Evolutionary conservation across 202 grass and related monocot genomes (phyloP).

Genomic region (Bolboschoenoplectus hybrid): DNA sequence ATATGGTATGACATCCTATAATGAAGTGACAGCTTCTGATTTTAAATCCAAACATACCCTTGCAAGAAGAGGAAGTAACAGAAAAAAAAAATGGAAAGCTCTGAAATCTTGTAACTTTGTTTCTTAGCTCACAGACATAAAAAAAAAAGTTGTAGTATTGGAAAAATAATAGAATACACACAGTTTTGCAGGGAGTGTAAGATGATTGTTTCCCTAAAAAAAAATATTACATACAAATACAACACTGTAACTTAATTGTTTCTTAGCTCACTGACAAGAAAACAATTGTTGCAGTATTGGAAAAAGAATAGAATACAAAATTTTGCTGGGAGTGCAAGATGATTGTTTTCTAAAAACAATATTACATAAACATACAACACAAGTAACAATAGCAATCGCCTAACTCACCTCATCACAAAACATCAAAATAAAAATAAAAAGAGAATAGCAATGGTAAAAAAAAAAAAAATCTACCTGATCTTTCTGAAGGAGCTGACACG

Average conservation of each 20-base stretch:
- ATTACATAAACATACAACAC: not conserved
- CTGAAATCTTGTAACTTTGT: not conserved
- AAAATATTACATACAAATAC: not conserved
- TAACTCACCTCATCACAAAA: conserved; percentile 46
- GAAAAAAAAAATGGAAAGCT: not conserved
- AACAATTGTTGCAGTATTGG: not conserved
- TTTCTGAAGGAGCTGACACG: conserved; percentile 70
- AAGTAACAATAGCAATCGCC: conserved; percentile 18
- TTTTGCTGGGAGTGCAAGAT: not conserved
- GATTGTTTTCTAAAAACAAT: conserved; percentile 9
- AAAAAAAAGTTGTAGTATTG: not conserved
- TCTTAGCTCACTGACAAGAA: not conserved
- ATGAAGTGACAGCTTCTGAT: not conserved
- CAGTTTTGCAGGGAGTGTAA: not conserved
- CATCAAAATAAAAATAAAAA: conserved; percentile 29
- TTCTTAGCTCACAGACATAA: not conserved
- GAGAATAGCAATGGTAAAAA: conserved; percentile 12
- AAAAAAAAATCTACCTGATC: conserved; percentile 61
- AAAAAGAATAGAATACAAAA: not conserved
- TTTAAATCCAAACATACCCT: not conserved
- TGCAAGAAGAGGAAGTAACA: not conserved
- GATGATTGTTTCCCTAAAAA: conserved; percentile 15
- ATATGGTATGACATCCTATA: not conserved
- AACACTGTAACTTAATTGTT: not conserved
- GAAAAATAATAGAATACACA: not conserved